Evolutionary conservation across 345 rosid species (phyloP).

Genomic region (Corchorus olitorius): DNA sequence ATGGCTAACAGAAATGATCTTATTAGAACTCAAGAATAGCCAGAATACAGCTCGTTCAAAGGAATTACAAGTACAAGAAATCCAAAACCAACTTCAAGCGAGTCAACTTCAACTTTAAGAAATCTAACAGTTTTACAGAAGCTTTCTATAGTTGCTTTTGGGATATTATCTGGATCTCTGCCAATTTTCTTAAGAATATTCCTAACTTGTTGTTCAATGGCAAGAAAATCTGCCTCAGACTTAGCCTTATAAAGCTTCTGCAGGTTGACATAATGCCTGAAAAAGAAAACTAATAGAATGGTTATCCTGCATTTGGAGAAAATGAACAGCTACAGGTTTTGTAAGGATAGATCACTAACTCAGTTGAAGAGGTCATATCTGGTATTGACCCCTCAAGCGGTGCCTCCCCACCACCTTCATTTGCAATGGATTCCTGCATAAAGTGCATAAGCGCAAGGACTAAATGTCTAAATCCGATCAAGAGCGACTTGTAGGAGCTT

Average conservation of each 20-base stretch:
- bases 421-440: slow-evolving; percentile 75
- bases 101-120: slow-evolving; percentile 29
- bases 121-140: too few species aligned
- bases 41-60: too few species aligned
- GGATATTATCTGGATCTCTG: too few species aligned
- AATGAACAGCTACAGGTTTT: slow-evolving; percentile 3
- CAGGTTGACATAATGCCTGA: slow-evolving; percentile 80
- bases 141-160: too few species aligned
- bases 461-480: neutral
- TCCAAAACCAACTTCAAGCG: too few species aligned
- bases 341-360: slow-evolving; percentile 50
- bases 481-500: slow-evolving; percentile 5
- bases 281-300: slow-evolving; percentile 19
- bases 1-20: too few species aligned
- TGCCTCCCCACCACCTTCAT: slow-evolving; percentile 89
- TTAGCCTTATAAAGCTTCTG: slow-evolving; percentile 89
- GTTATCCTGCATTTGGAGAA: slow-evolving; percentile 7
- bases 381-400: slow-evolving; percentile 99
- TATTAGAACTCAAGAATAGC: too few species aligned
- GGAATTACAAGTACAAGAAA: too few species aligned
- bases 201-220: slow-evolving; percentile 64
- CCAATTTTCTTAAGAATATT: too few species aligned
- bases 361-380: slow-evolving; percentile 99
- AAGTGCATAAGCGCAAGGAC: slow-evolving; percentile 18
- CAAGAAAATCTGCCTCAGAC: slow-evolving; percentile 90